These are phyloP conservation scores for Solanum sparsipilum DNA, from an alignment of 257 asterid genomes.

Conservation along the genomic window DNA sequence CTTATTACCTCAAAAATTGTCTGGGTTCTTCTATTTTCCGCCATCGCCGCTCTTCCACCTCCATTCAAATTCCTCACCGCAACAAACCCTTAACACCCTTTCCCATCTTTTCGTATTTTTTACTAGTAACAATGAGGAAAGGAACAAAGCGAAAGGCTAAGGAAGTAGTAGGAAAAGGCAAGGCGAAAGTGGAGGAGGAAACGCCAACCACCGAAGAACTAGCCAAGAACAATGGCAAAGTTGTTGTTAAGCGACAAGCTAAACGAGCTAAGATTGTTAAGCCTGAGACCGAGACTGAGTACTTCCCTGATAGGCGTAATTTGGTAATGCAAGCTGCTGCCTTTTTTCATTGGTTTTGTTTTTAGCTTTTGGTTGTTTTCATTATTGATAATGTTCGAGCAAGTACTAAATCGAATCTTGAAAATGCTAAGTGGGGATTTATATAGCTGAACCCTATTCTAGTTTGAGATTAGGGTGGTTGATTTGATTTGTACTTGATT, in stretches of 20 bases:
- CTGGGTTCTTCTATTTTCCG: neutral
- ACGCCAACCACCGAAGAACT: neutral
- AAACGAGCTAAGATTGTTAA: constrained; percentile 40
- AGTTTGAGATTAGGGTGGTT: neutral
- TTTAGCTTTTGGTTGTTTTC: neutral
- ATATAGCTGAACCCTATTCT: neutral
- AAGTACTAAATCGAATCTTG: neutral
- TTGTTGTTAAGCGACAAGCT: constrained; percentile 23
- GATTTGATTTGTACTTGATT: neutral
- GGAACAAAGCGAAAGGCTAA: constrained; percentile 61
- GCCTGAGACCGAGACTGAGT: constrained; percentile 47
- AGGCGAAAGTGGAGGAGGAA: constrained; percentile 7
- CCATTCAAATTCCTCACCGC: constrained; percentile 29
- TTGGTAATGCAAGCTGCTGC: constrained; percentile 26
- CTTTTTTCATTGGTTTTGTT: neutral
- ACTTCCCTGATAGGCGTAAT: constrained; percentile 61
- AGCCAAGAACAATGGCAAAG: neutral
- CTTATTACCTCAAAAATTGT: neutral
- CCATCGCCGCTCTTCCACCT: constrained; percentile 25
- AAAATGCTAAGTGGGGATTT: neutral
- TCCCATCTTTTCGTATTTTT: constrained; percentile 1
- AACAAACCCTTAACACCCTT: neutral
- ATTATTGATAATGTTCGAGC: neutral
- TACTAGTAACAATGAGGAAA: constrained; percentile 29
- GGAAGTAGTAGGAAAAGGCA: constrained; percentile 5